Conservation (phyloP, 1,284 basidiomycete species). For the Singerocomus inundabilis region DNA sequence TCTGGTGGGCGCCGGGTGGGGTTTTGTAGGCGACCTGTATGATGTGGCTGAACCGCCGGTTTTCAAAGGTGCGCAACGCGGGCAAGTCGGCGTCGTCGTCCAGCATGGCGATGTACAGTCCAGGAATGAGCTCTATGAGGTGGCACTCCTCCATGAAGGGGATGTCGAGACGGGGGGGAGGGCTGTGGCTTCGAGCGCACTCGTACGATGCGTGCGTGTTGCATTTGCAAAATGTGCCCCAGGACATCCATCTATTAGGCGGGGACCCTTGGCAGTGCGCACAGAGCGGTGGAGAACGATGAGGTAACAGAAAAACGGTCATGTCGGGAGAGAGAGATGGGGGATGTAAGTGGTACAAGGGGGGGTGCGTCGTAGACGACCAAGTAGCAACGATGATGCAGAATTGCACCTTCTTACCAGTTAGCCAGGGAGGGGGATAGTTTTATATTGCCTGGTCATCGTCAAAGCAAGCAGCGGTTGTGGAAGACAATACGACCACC, state of each 20-base stretch:
- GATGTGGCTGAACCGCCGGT: conserved; percentile 21
- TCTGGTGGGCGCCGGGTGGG: not conserved
- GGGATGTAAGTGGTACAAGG: not conserved
- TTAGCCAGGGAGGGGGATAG: no score
- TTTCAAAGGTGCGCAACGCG: conserved; percentile 8
- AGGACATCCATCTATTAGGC: no score
- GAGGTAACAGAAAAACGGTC: not conserved
- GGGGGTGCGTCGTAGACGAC: not conserved
- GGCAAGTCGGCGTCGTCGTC: conserved; percentile 7
- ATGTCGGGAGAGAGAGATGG: not conserved
- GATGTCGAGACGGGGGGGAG: not conserved
- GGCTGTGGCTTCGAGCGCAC: not conserved
- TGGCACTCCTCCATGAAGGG: not conserved
- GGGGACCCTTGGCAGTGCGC: conserved; percentile 5
- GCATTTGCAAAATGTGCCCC: no score
- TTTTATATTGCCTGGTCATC: not conserved
- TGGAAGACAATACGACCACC: not conserved
- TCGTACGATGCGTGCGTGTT: no score
- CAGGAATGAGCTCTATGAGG: conserved; percentile 9
- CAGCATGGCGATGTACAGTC: conserved; percentile 22
- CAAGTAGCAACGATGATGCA: not conserved
- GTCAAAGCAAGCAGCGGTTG: not conserved
- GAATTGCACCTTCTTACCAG: not conserved
- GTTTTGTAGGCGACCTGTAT: conserved; percentile 8
- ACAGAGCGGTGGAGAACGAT: not conserved